Percentiles rank a stretch among this genome's conserved stretches.
Evolutionary conservation across 1,284 basidiomycete genomes (phyloP).

Genomic region (Ceratobasidium theobromae): DNA sequence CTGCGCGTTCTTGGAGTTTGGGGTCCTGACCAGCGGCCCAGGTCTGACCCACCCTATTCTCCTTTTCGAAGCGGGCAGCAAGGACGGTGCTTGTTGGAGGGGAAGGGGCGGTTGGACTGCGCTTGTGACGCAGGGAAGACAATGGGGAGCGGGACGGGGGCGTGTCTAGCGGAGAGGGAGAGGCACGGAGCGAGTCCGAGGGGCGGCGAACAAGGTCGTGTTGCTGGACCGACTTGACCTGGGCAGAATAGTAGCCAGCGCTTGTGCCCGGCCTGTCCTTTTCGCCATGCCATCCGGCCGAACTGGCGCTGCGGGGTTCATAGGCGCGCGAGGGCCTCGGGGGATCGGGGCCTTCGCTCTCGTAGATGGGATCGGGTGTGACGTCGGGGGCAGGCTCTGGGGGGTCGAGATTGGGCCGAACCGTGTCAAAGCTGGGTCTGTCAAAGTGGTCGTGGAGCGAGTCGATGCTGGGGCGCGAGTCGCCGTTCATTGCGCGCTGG

Average conservation of each 20-base stretch:
- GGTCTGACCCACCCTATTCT: conserved; percentile 45
- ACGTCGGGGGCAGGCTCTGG: not conserved
- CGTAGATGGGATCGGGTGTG: not conserved
- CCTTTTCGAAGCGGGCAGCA: conserved; percentile 35
- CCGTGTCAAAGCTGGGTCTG: conserved; percentile 15
- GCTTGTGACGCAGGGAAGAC: conserved; percentile 45
- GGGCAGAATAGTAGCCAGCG: conserved; percentile 8
- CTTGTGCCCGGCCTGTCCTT: conserved; percentile 19
- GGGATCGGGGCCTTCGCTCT: not conserved
- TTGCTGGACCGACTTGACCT: conserved; percentile 7
- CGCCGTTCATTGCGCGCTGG: conserved; percentile 1
- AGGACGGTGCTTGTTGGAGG: conserved; percentile 50
- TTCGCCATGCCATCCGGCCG: conserved; percentile 9
- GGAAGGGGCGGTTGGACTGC: conserved; percentile 66
- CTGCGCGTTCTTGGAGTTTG: not conserved
- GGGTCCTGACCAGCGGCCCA: conserved; percentile 46
- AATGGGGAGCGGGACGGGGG: not conserved
- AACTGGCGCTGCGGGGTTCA: not conserved
- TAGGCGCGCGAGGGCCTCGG: not conserved
- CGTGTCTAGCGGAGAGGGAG: not conserved
- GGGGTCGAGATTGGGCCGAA: not conserved
- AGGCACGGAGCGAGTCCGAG: conserved; percentile 15
- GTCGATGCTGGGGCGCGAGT: conserved; percentile 16
- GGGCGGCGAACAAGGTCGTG: conserved; percentile 7
- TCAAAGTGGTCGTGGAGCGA: not conserved